These are phyloP conservation scores for Coemansia sp. DNA, from an alignment of 192 early-diverging fungal species.

Conservation along the genomic window DNA sequence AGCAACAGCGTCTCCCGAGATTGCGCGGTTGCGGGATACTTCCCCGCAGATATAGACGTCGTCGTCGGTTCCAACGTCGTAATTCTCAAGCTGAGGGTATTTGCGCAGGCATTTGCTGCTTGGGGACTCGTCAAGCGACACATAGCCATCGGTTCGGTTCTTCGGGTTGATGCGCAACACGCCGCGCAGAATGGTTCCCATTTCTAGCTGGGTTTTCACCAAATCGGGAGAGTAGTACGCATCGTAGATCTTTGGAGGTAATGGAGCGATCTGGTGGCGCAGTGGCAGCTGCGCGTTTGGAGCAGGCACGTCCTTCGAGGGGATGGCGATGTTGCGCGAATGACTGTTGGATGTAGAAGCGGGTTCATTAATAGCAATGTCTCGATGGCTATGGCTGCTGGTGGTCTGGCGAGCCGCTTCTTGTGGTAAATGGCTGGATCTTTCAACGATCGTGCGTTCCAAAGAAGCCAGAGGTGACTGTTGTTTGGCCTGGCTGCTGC, in stretches of 20 bases:
- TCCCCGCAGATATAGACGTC: conserved; percentile 79
- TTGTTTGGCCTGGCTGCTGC: not conserved
- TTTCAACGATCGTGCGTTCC: not conserved
- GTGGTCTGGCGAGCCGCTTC: not conserved
- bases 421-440: not conserved
- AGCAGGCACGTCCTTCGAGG: too few relatives aligned
- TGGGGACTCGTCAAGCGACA: conserved; percentile 67
- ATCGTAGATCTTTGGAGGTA: conserved; percentile 16
- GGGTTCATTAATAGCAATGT: not conserved
- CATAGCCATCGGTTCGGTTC: conserved; percentile 86
- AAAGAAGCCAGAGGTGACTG: not conserved
- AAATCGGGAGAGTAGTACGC: conserved; percentile 21
- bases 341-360: not conserved
- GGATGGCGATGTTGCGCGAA: not conserved
- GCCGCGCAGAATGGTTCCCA: conserved; percentile 65
- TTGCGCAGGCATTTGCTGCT: conserved; percentile 12
- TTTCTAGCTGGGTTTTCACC: conserved; percentile 10
- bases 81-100: conserved; percentile 23
- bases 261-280: not conserved
- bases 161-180: conserved; percentile 83
- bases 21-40: conserved; percentile 77
- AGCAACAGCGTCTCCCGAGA: conserved; percentile 88
- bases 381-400: too few relatives aligned
- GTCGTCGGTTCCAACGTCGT: conserved; percentile 45
- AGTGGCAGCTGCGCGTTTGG: not conserved